A percentile compares a stretch with the other conserved stretches of the same genome.
These are phyloP conservation scores for Fusarium sp. DNA, from an alignment of 2,329 filamentous ascomycete species.

Conservation along the genomic window DNA sequence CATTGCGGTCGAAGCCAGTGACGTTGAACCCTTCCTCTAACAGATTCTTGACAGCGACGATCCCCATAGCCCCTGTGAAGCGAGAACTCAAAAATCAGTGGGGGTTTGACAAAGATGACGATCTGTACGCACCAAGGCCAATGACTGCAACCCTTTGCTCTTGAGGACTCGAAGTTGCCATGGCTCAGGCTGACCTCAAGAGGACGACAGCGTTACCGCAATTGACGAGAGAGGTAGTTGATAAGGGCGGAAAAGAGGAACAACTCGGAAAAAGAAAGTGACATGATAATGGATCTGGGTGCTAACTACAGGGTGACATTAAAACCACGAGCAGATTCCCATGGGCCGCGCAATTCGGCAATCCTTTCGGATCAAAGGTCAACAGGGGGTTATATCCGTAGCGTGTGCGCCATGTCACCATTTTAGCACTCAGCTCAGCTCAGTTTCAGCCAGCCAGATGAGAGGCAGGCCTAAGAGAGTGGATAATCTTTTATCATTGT, in stretches of 20 bases:
- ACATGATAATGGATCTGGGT: not conserved
- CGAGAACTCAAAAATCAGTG: not conserved
- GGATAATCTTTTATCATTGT: not conserved
- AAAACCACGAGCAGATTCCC: not conserved
- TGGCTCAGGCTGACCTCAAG: not conserved
- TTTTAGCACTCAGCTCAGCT: not conserved
- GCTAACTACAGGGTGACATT: not conserved
- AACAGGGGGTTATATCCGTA: constrained; percentile 2
- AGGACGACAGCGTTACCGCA: not conserved
- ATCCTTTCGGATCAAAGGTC: not conserved
- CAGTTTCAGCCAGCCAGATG: not conserved
- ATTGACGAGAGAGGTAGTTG: not conserved
- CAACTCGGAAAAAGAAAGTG: not conserved
- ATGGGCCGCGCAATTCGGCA: not conserved
- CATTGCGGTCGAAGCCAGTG: constrained; percentile 56
- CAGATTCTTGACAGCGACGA: constrained; percentile 56
- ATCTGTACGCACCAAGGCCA: constrained; percentile 24
- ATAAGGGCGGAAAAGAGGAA: not conserved
- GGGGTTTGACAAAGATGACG: not conserved
- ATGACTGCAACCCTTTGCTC: constrained; percentile 29
- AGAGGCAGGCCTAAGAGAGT: not conserved
- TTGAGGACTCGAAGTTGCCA: constrained; percentile 14
- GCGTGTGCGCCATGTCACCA: not conserved
- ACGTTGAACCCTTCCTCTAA: constrained; percentile 59
- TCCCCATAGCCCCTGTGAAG: constrained; percentile 50